A percentile compares a stretch with the other conserved stretches of the same genome.
Evolutionary conservation across 768 basidiomycete genomes (phyloP).

Genomic region (Mrakia gelida): DNA sequence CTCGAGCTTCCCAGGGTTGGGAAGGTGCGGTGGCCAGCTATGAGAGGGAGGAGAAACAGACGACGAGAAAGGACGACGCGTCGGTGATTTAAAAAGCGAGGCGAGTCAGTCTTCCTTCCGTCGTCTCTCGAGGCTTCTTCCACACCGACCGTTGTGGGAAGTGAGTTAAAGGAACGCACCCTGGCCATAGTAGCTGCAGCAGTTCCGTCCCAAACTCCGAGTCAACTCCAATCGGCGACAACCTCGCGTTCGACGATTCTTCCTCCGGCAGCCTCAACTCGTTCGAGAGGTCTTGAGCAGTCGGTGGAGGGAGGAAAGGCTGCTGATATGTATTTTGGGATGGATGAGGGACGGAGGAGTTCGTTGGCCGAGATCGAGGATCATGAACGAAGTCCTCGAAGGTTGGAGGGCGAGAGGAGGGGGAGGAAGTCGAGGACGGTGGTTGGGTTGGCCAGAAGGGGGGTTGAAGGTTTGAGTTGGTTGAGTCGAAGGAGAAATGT

Average conservation of each 20-base stretch:
- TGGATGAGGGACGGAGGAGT: background rate
- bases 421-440: background rate
- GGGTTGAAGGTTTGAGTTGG: background rate
- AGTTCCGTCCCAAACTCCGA: background rate
- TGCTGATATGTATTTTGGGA: background rate
- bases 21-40: background rate
- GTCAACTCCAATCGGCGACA: background rate
- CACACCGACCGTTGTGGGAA: too few relatives aligned
- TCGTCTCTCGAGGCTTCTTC: background rate
- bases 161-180: background rate
- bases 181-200: background rate
- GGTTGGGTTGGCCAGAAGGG: background rate
- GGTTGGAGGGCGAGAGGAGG: background rate
- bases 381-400: background rate
- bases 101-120: background rate
- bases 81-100: background rate
- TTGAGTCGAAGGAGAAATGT: background rate
- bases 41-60: background rate
- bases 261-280: background rate
- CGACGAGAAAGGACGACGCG: background rate
- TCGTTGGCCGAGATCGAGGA: background rate
- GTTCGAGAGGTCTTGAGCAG: background rate
- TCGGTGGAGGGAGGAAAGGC: background rate
- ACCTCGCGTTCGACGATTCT: background rate
- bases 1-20: background rate